Conservation (phyloP, 148 eudicot genomes). For the Rhododendron griersonianum region DNA sequence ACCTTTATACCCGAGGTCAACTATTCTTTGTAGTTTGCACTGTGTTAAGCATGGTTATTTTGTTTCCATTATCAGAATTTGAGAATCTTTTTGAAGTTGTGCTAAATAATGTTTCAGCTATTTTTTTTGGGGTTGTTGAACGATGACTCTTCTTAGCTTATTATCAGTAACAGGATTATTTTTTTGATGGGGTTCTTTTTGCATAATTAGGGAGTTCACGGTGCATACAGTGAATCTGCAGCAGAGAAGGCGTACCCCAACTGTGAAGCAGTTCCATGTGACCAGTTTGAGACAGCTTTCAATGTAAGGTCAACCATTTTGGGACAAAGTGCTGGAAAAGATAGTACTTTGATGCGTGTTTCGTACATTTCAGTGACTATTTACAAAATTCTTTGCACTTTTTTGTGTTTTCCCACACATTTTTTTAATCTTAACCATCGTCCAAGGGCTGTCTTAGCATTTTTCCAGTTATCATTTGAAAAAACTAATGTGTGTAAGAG, state of each 20-base stretch:
- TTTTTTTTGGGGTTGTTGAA: background rate
- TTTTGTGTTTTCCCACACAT: background rate
- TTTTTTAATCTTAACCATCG: background rate
- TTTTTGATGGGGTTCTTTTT: background rate
- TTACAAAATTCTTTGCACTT: background rate
- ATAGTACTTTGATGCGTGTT: background rate
- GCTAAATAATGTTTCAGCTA: background rate
- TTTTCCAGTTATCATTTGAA: background rate
- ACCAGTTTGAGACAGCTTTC: constrained; percentile 60
- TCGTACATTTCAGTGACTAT: background rate
- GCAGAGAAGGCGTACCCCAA: constrained; percentile 58
- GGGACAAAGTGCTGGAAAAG: background rate
- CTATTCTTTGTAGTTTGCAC: background rate
- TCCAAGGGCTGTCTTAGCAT: background rate
- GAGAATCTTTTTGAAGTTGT: background rate
- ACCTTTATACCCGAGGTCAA: background rate
- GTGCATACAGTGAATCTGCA: constrained; percentile 70
- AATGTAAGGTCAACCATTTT: constrained; percentile 29
- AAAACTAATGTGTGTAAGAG: background rate
- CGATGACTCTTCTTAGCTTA: background rate
- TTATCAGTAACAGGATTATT: background rate
- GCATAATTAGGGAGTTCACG: constrained; percentile 54
- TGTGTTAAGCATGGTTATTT: background rate
- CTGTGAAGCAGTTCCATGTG: constrained; percentile 72
- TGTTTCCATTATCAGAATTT: background rate